These are phyloP conservation scores for Somion occarium DNA, from an alignment of 1,284 basidiomycete species.

Conservation along the genomic window DNA sequence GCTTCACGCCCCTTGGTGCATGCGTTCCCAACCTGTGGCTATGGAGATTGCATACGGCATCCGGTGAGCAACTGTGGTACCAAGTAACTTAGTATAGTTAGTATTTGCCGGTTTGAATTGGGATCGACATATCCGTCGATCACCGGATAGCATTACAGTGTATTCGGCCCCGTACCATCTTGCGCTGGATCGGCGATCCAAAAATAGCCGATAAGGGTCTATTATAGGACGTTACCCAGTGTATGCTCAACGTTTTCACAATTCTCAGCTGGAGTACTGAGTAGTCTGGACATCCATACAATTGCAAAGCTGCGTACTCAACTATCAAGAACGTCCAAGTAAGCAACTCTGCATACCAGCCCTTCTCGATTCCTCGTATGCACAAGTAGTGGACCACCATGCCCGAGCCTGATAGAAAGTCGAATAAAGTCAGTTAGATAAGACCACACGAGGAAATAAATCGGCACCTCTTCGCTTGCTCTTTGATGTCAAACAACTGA, in stretches of 20 bases:
- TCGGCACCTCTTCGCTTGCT: constrained; percentile 45
- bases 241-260: too few relatives aligned
- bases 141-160: neutral
- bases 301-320: too few relatives aligned
- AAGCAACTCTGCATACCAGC: constrained; percentile 33
- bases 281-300: neutral
- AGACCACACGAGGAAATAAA: constrained; percentile 1
- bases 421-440: neutral
- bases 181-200: neutral
- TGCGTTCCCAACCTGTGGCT: too few relatives aligned
- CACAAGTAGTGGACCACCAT: constrained; percentile 27
- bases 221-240: too few relatives aligned
- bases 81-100: too few relatives aligned
- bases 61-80: too few relatives aligned
- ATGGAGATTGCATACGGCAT: too few relatives aligned
- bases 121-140: neutral
- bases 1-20: neutral
- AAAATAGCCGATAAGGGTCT: neutral
- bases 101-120: neutral
- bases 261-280: too few relatives aligned
- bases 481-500: constrained; percentile 46
- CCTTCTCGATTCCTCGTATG: constrained; percentile 40
- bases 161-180: neutral
- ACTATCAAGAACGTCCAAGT: constrained; percentile 18
- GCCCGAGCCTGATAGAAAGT: constrained; percentile 17